Conservation (phyloP, 1,139 yeast species). For the Scheffersomyces lignicola region DNA sequence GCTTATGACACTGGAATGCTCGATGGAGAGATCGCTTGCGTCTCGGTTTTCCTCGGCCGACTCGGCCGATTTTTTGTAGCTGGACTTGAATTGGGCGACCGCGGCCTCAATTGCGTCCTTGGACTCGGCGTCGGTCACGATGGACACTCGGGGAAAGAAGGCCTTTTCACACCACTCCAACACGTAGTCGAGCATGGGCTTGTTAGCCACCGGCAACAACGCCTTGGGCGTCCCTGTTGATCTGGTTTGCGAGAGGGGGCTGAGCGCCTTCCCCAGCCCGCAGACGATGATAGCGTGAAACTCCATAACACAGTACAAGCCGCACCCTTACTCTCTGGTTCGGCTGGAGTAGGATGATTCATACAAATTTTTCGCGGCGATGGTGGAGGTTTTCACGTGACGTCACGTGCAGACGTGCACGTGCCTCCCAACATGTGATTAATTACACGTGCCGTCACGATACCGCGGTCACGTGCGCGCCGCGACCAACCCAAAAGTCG, state of each 20-base stretch:
- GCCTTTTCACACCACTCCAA: conserved; percentile 93
- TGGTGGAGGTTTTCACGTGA: no score
- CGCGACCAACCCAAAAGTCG: no score
- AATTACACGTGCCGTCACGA: no score
- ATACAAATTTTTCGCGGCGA: no score
- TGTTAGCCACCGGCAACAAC: conserved; percentile 82
- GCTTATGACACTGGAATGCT: conserved; percentile 32
- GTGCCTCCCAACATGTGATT: no score
- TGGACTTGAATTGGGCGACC: conserved; percentile 28
- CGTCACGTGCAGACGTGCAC: no score
- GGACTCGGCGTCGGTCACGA: conserved; percentile 33
- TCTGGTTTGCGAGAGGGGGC: conserved; percentile 67
- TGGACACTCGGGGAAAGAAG: conserved; percentile 58
- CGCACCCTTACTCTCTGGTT: no score
- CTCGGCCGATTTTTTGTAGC: conserved; percentile 5
- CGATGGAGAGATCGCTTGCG: not conserved
- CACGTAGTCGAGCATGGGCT: conserved; percentile 86
- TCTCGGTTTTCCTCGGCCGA: conserved; percentile 10
- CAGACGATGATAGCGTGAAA: conserved; percentile 89
- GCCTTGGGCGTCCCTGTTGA: conserved; percentile 77
- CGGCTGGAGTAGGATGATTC: no score
- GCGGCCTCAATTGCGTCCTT: conserved; percentile 32
- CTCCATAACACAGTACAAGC: no score
- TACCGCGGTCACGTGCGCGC: no score
- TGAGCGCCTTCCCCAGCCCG: conserved; percentile 73